These are phyloP conservation scores for Bacidia rubella DNA, from an alignment of 495 filamentous ascomycete species.

Conservation along the genomic window DNA sequence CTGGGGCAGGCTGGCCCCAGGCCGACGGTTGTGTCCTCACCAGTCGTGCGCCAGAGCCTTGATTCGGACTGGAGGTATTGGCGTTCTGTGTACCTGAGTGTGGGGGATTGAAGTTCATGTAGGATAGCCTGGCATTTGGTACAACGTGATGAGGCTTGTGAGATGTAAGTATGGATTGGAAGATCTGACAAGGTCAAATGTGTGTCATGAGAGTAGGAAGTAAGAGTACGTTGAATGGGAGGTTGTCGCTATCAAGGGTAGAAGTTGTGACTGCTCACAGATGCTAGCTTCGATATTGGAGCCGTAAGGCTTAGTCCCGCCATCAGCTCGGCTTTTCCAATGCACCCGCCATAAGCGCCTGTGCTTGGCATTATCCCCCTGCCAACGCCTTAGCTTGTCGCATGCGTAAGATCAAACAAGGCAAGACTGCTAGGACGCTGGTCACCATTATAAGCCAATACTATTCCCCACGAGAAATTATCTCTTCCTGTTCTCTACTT, in stretches of 20 bases:
- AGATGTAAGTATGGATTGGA: slow-evolving; percentile 1
- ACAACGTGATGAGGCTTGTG: not conserved
- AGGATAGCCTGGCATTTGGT: slow-evolving; percentile 50
- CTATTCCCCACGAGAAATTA: too few species aligned
- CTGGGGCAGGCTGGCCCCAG: slow-evolving; percentile 46
- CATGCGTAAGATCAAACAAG: not conserved
- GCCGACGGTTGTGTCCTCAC: slow-evolving; percentile 43
- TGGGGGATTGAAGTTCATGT: slow-evolving; percentile 53
- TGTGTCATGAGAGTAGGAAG: not conserved
- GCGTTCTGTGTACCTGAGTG: slow-evolving; percentile 48
- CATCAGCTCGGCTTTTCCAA: too few species aligned
- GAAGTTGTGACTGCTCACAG: too few species aligned
- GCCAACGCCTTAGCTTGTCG: too few species aligned
- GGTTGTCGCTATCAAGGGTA: too few species aligned
- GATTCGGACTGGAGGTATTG: slow-evolving; percentile 46
- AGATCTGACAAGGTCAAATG: too few species aligned
- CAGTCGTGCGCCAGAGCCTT: slow-evolving; percentile 40
- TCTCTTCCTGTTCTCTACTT: too few species aligned
- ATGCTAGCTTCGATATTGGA: too few species aligned
- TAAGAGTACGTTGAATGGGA: not conserved
- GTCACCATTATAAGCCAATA: too few species aligned
- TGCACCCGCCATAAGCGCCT: too few species aligned
- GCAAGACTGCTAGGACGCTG: too few species aligned
- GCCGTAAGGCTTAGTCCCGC: too few species aligned
- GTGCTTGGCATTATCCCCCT: not conserved